Percentiles rank a stretch among this genome's conserved stretches.
Evolutionary conservation across 805 yeast species (phyloP).

Genomic region (Myxozyma lipomycoides): DNA sequence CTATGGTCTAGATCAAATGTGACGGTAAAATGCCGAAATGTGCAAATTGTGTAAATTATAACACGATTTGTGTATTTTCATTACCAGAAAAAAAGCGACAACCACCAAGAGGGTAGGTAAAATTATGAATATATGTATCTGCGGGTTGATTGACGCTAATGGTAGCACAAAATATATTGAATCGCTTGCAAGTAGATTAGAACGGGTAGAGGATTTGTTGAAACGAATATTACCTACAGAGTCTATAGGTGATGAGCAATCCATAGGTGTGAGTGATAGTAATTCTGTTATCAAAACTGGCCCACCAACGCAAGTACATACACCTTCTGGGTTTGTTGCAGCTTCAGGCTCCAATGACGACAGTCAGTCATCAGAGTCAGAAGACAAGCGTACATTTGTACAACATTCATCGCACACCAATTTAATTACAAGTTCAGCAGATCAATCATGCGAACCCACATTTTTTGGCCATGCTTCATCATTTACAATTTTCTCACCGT

Average conservation of each 20-base stretch:
- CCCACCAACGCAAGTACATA: too few relatives aligned
- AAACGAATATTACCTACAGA: neutral
- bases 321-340: too few relatives aligned
- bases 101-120: conserved; percentile 27
- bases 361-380: too few relatives aligned
- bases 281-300: too few relatives aligned
- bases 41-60: conserved; percentile 31
- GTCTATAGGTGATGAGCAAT: neutral
- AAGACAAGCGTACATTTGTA: too few relatives aligned
- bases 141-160: neutral
- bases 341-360: too few relatives aligned
- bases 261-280: conserved; percentile 6
- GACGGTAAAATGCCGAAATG: conserved; percentile 38
- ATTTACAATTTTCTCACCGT: conserved; percentile 25
- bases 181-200: conserved; percentile 29
- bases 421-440: too few relatives aligned
- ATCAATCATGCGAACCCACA: conserved; percentile 4
- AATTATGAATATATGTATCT: neutral
- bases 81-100: conserved; percentile 30
- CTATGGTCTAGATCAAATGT: conserved; percentile 36
- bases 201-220: conserved; percentile 30
- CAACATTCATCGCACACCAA: too few relatives aligned
- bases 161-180: conserved; percentile 29
- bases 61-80: conserved; percentile 30
- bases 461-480: conserved; percentile 25